Conservation (phyloP, 1,284 basidiomycete genomes). For the Tilletia walkeri region DNA sequence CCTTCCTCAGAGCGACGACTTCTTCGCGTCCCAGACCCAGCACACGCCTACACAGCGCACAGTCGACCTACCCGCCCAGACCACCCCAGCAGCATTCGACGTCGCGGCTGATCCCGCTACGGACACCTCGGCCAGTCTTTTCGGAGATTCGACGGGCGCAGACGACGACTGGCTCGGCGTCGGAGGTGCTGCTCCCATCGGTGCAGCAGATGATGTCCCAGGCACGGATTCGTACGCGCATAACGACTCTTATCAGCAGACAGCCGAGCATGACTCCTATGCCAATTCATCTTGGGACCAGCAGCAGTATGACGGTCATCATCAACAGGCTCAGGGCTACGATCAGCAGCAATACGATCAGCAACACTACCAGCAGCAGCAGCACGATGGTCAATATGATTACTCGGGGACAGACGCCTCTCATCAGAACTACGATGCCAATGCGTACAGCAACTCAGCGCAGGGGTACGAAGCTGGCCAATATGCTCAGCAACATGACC, state of each 20-base stretch:
- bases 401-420: not conserved
- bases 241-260: not conserved
- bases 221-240: slow-evolving; percentile 1
- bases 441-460: slow-evolving; percentile 18
- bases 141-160: slow-evolving; percentile 28
- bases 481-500: slow-evolving; percentile 15
- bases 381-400: not conserved
- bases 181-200: slow-evolving; percentile 21
- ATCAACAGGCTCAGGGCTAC: slow-evolving; percentile 3
- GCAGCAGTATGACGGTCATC: slow-evolving; percentile 16
- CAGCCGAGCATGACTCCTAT: slow-evolving; percentile 13
- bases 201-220: not conserved
- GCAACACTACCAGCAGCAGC: slow-evolving; percentile 22
- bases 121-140: slow-evolving; percentile 22
- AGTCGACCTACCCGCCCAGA: slow-evolving; percentile 20
- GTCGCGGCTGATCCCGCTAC: slow-evolving; percentile 22
- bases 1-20: slow-evolving; percentile 19
- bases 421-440: not conserved
- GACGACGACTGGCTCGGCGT: slow-evolving; percentile 36
- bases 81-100: slow-evolving; percentile 13
- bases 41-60: not conserved
- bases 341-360: slow-evolving; percentile 15
- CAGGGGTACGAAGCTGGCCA: slow-evolving; percentile 18
- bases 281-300: slow-evolving; percentile 15
- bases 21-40: not conserved